Evolutionary conservation across 768 basidiomycete genomes (phyloP).

Genomic region (Cytidiella melzeri): DNA sequence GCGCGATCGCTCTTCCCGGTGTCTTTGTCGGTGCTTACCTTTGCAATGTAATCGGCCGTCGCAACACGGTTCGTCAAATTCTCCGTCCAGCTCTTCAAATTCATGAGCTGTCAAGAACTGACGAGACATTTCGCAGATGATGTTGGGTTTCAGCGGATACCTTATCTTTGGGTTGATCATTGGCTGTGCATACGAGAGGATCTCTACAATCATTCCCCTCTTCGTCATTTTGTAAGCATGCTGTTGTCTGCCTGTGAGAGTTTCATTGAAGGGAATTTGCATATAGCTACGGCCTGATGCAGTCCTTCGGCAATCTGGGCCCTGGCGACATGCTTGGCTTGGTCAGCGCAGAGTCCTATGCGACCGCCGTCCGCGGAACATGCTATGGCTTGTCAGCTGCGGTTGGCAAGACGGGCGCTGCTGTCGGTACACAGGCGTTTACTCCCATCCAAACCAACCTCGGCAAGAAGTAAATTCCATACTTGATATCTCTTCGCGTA

Average conservation of each 20-base stretch:
- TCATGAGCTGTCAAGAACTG: no score
- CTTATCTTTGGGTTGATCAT: constrained; percentile 54
- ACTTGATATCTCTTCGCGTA: no score
- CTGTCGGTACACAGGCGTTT: constrained; percentile 64
- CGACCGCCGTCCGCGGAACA: constrained; percentile 62
- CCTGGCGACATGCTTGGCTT: constrained; percentile 69
- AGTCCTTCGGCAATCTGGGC: constrained; percentile 66
- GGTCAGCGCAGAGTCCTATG: constrained; percentile 61
- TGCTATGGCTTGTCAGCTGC: constrained; percentile 67
- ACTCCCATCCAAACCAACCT: constrained; percentile 62
- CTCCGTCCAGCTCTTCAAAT: no score
- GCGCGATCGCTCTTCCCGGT: constrained; percentile 58
- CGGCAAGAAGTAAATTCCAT: constrained; percentile 43
- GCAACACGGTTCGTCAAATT: constrained; percentile 41
- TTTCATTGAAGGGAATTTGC: not conserved
- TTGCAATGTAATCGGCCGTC: constrained; percentile 49
- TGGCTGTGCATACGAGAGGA: constrained; percentile 53
- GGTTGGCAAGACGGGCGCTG: constrained; percentile 66
- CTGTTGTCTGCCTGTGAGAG: not conserved
- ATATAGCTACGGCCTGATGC: constrained; percentile 65
- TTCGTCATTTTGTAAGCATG: constrained; percentile 60
- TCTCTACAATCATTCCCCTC: constrained; percentile 52
- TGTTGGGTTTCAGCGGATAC: constrained; percentile 63
- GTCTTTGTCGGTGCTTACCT: constrained; percentile 42
- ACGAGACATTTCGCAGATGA: constrained; percentile 56